Base-by-base conservation (phyloP, 148 eudicot genomes). In the Cornus kousa region DNA sequence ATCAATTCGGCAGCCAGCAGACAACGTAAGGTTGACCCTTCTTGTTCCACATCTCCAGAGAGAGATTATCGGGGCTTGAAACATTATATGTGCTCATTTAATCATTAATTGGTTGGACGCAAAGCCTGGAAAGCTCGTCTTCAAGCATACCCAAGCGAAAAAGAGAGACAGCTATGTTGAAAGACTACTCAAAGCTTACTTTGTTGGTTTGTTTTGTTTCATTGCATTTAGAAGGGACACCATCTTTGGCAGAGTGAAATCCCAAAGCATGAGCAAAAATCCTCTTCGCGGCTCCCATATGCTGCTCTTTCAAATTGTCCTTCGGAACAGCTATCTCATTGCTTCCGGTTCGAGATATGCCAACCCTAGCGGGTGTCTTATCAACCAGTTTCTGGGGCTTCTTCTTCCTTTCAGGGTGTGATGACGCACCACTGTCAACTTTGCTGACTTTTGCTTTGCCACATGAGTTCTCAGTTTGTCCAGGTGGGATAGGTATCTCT, bases 221-320 rank as follows among this genome's bases (percentile, higher is more conserved):
- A 33, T 83, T 78, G 75, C 50, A 53, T 77, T 79, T 87, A 22
- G 86, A 40, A 57, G 65, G 76, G 39, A 24, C 33, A 32, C 74
- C 81, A 0, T 83, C 86, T 80, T 82, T 87, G 10, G 83, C 80
- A 60, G 86, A 74, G 14, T 81, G 92, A 55, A 80, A 77, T 75
- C 98, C 93, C 67, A 94, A 82, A 40, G 98, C 99, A 80, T 92
- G 85, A 71, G 95, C 95, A 83, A 96, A 94, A 87, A 96, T 90
- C 82, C 99, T 91, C 83, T 89, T 96, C 55, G 99, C 99, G 53
- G 99, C 99, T 83, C 94, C 99, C 66, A 82, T 62, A 62, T 92
- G 93, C 86, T 93, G 94, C 79, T 90, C 83, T 83, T 79, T 87
- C 80, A 87, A 81, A 68, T 79, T 82, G 66, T 67, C 81, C 71